Evolutionary conservation across 352 stramenopile species (phyloP), one percentile per base, ranked within the genome.

Genomic region (Phytophthora pini): DNA sequence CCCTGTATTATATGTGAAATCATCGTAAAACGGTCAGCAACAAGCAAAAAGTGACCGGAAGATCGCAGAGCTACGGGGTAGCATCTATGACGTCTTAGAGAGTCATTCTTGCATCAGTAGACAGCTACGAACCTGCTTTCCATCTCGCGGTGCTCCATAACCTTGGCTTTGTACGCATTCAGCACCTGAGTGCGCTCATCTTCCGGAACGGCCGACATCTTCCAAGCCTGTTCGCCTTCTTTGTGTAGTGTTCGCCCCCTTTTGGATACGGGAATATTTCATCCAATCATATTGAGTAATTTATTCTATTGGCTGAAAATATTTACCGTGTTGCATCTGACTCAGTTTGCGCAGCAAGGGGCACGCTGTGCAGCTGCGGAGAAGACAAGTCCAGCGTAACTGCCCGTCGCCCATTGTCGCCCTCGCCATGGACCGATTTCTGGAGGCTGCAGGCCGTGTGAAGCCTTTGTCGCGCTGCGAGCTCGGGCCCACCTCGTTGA

Each of bases 61-160:
- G 53, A 72, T 75, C 29, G 46, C 44, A 51, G 43, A 41, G 31
- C 29, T 0, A 5, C 47, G 12, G 43, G 40, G 58, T 31, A 49
- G n/a, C 6, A 41, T 63, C 6, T 58, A 63, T 15, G 40, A 39
- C 5, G 36, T 7, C 17, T 13, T 46, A 31, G 22, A 43, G 13
- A 15, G 26, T 9, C 2, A 17, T 47, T 46, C 1, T 49, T 36
- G n/a, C n/a, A 60, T 49, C 41, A 3, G 53, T 1, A 48, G 9
- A 65, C 15, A 67, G 32, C 9, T n/a, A 76, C 82, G 50, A 54
- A 95, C 87, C 84, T 92, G 68, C 90, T 97, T 74, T 99, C 96
- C 61, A 98, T 97, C 79, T 99, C 95, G 55, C 93, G 89, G 79
- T 99, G 96, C 79, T 99, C 95, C 68, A 92, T 94, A 72, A 99